Percentiles rank a stretch among this genome's conserved stretches.
These are phyloP conservation scores for Neurospora sp. DNA, from an alignment of 495 filamentous ascomycete genomes.

Conservation along the genomic window DNA sequence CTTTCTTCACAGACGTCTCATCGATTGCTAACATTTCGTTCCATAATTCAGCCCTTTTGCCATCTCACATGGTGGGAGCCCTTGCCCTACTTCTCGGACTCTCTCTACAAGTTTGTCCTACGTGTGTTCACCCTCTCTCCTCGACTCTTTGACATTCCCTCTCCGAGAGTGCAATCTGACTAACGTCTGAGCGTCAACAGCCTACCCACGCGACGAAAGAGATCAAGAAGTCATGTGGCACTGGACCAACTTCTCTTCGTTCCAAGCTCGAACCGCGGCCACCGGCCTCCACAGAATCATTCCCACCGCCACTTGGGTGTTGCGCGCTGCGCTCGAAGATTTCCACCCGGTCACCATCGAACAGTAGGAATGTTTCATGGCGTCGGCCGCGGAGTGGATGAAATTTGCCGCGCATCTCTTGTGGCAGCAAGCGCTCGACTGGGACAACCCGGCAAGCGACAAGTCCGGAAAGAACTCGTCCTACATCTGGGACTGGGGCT, in stretches of 20 bases:
- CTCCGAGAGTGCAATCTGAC: neutral
- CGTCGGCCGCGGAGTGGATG: slow-evolving; percentile 1
- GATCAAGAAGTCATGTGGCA: neutral
- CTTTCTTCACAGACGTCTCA: neutral
- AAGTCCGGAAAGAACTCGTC: neutral
- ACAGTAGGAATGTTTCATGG: neutral
- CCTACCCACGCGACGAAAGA: neutral
- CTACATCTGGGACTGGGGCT: neutral
- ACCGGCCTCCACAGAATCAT: neutral
- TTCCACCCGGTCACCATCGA: slow-evolving; percentile 2
- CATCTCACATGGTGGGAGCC: neutral
- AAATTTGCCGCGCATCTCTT: neutral
- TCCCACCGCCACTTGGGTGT: neutral
- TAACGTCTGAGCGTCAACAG: neutral
- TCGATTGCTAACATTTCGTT: neutral
- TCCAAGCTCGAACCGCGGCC: neutral
- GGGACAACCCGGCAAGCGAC: neutral
- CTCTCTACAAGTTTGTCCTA: neutral
- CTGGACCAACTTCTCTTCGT: neutral
- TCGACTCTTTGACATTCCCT: neutral
- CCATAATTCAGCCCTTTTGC: neutral
- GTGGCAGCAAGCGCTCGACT: neutral
- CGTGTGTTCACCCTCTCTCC: neutral
- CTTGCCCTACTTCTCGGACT: neutral
- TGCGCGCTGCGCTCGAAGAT: neutral